Evolutionary conservation across 1,139 yeast species (phyloP), one percentile per base, ranked within the genome.

Genomic region (Hemisphaericaspora lyxosophila): DNA sequence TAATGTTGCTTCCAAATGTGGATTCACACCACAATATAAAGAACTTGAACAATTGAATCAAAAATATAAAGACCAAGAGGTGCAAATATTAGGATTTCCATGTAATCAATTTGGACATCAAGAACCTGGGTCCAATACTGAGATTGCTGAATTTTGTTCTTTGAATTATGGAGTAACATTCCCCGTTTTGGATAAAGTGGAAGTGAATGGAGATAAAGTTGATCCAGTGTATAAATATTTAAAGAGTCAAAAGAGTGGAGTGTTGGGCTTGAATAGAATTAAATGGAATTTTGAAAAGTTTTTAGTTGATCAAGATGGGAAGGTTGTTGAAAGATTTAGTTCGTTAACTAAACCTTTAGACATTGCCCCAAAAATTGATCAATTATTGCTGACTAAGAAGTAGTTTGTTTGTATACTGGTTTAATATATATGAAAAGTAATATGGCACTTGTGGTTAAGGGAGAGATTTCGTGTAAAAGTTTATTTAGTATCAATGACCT

Each of bases 1-100:
- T 50, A 92, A 92, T 61, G 97, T 96, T 28, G 92, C 97, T 48
- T 87, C 90, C 59, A 90, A 87, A 69, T 87, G 92, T 43, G 86
- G 87, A 52, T 84, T 87, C 53, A 85, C 88, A 44, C 97, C 94
- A 57, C 94, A 90, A 67, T 72, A 73, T 54, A 64, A 64, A 54
- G 97, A 83, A 46, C 75, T 92, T 43, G 96, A 92, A 68, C 84
- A 75, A 48, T 69, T 92, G 46, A 82, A 90, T 74, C 73, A 85
- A 55, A 82, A 85, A 61, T 87, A 85, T 67, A 73, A 76, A 44
- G 90, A 78, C 49, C 59, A 84, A 57, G 95, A 90, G 19, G 73
- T 92, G 27, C 86, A 75, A 40, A 78, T 92, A 47, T 56, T 92
- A 39, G 98, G 96, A 3, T 92, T 92, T 80, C 98, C 98, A 50